phyloP scores from a whole-genome alignment of 371 early-diverging fungal species.

The Quaeritorhiza haematococci region DNA sequence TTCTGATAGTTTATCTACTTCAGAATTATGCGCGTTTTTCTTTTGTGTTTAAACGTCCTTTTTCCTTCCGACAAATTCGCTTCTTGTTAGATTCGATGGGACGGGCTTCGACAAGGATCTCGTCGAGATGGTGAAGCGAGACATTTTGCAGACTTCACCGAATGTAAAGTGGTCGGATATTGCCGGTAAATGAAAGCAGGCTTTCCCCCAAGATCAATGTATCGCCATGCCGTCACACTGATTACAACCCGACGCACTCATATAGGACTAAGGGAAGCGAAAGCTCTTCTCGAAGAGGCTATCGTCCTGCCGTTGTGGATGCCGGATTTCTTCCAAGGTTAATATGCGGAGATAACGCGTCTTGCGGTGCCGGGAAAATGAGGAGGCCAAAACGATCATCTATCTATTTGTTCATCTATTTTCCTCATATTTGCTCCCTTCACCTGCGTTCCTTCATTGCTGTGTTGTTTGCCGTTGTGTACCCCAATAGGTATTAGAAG shows the following conservation, averaged over 20 bases:
- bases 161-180: slow-evolving; percentile 50
- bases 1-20: no score
- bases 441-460: background rate
- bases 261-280: slow-evolving; percentile 46
- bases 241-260: background rate
- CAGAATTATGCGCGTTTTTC: no score
- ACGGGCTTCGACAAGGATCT: slow-evolving; percentile 53
- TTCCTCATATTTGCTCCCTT: background rate
- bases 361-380: background rate
- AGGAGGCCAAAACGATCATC: background rate
- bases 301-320: slow-evolving; percentile 56
- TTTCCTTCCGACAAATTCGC: no score
- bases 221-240: background rate
- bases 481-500: slow-evolving; percentile 36
- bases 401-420: background rate
- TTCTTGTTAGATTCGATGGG: slow-evolving; percentile 33
- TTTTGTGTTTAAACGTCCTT: background rate
- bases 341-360: background rate
- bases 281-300: slow-evolving; percentile 50
- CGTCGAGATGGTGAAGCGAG: slow-evolving; percentile 49
- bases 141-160: slow-evolving; percentile 44
- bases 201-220: background rate
- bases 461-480: no score
- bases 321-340: slow-evolving; percentile 54
- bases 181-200: slow-evolving; percentile 37